Evolutionary conservation across 352 stramenopile genomes (phyloP).

Genomic region (Pythium biforme): DNA sequence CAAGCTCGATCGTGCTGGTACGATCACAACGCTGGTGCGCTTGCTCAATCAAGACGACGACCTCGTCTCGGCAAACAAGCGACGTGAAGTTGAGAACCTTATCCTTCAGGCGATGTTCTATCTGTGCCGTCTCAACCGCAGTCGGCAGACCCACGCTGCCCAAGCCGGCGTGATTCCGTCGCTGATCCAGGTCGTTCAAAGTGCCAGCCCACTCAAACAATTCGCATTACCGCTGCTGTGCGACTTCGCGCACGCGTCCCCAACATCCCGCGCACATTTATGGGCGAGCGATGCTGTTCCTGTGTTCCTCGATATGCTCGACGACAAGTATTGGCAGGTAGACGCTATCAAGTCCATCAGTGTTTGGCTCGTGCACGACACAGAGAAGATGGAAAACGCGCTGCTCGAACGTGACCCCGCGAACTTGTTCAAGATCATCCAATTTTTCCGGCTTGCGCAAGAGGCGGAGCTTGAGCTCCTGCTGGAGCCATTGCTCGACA

Average conservation of each 20-base stretch:
- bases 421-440: slow-evolving; percentile 70
- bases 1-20: slow-evolving; percentile 84
- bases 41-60: slow-evolving; percentile 49
- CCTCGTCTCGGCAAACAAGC: slow-evolving; percentile 31
- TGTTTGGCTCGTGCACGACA: slow-evolving; percentile 83
- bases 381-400: slow-evolving; percentile 81
- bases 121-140: slow-evolving; percentile 90
- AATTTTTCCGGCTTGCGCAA: slow-evolving; percentile 64
- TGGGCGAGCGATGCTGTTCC: slow-evolving; percentile 79
- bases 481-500: slow-evolving; percentile 77
- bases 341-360: slow-evolving; percentile 89
- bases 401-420: slow-evolving; percentile 43
- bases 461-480: slow-evolving; percentile 81
- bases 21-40: slow-evolving; percentile 81
- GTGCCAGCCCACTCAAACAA: slow-evolving; percentile 87
- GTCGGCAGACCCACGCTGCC: slow-evolving; percentile 87
- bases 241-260: slow-evolving; percentile 90
- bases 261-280: slow-evolving; percentile 77
- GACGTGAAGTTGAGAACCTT: slow-evolving; percentile 89
- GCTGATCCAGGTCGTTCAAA: slow-evolving; percentile 84
- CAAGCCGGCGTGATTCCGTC: slow-evolving; percentile 89
- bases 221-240: slow-evolving; percentile 91
- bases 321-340: slow-evolving; percentile 90
- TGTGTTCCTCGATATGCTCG: slow-evolving; percentile 87
- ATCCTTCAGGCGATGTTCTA: slow-evolving; percentile 93